Percentiles rank a stretch among this genome's conserved stretches.
These are phyloP conservation scores for Globisporangium acanthophoron DNA, from an alignment of 352 stramenopile species.

Conservation along the genomic window DNA sequence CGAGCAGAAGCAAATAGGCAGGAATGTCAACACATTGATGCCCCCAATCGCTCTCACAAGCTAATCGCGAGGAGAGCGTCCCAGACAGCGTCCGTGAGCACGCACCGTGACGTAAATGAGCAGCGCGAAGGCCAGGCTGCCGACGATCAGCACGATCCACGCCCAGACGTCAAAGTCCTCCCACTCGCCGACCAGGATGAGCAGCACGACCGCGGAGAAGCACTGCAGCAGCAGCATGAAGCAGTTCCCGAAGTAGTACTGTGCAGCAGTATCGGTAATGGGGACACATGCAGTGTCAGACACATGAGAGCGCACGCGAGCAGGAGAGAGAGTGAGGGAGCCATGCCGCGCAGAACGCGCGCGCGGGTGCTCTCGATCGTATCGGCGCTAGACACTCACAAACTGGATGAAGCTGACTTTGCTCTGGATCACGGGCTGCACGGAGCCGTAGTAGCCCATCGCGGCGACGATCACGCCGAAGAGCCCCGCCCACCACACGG, in stretches of 20 bases:
- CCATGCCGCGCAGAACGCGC: too few species aligned
- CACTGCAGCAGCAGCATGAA: constrained; percentile 77
- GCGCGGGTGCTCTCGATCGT: too few species aligned
- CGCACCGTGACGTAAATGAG: constrained; percentile 68
- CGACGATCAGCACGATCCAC: constrained; percentile 65
- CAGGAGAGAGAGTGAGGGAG: too few species aligned
- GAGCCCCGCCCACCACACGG: constrained; percentile 73
- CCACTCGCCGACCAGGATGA: constrained; percentile 76
- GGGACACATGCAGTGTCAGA: neutral
- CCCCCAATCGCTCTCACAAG: neutral
- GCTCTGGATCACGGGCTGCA: constrained; percentile 80
- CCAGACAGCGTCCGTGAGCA: neutral
- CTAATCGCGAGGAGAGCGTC: neutral
- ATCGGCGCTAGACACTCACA: neutral
- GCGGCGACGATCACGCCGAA: constrained; percentile 72
- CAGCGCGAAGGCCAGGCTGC: constrained; percentile 56
- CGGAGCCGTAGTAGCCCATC: constrained; percentile 81
- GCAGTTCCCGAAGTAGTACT: constrained; percentile 88
- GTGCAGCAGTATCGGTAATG: neutral
- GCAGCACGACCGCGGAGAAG: constrained; percentile 65
- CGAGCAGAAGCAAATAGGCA: neutral
- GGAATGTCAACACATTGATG: neutral
- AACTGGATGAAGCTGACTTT: constrained; percentile 89
- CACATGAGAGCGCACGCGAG: neutral
- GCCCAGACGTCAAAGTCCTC: constrained; percentile 68